Conservation (phyloP, 257 asterid species). For the Nyctanthes arbortristis region DNA sequence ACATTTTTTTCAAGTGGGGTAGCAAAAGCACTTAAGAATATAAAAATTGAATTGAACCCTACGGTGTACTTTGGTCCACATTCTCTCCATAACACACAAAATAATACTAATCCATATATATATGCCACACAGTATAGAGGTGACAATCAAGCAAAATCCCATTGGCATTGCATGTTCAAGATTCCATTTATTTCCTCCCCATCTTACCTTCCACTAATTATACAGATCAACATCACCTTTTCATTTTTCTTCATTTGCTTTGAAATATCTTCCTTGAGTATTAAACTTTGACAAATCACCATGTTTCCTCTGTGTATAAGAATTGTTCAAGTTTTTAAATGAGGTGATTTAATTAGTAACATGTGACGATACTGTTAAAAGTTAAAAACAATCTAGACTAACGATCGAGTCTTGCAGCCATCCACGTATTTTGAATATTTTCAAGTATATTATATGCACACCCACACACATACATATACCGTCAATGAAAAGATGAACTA, state of each 20-base stretch:
- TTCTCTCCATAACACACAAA: constrained; percentile 20
- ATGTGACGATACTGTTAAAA: too few relatives aligned
- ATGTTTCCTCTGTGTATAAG: too few relatives aligned
- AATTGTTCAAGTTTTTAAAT: neutral
- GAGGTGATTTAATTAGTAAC: neutral
- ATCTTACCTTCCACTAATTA: constrained; percentile 35
- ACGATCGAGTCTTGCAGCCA: too few relatives aligned
- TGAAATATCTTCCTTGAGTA: constrained; percentile 1
- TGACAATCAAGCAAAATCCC: constrained; percentile 27
- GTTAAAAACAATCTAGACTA: too few relatives aligned
- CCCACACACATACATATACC: too few relatives aligned
- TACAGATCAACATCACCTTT: constrained; percentile 53
- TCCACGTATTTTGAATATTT: too few relatives aligned
- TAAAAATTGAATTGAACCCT: constrained; percentile 9
- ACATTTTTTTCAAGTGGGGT: constrained; percentile 41
- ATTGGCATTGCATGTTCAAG: constrained; percentile 48
- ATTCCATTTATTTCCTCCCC: constrained; percentile 25
- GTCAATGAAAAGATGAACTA: too few relatives aligned
- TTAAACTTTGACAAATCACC: neutral
- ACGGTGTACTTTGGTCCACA: constrained; percentile 42
- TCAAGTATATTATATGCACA: too few relatives aligned
- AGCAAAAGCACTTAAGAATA: constrained; percentile 43
- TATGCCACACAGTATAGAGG: constrained; percentile 21
- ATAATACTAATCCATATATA: constrained; percentile 14
- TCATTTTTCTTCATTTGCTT: neutral